Conservation (phyloP, 129 eudicot genomes). For the Logfia minima region DNA sequence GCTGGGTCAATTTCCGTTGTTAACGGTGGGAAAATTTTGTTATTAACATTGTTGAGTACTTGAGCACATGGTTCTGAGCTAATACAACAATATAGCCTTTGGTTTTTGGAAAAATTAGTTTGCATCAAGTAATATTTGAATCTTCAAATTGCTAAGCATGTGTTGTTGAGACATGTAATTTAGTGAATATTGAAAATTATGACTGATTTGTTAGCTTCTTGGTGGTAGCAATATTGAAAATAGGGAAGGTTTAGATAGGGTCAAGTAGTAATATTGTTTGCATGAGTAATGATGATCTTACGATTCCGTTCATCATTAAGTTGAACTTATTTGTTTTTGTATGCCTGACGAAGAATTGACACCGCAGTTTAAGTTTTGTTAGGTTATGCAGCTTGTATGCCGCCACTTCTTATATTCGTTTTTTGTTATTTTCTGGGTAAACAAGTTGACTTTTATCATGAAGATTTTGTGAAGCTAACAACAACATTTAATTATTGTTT, state of each 20-base stretch:
- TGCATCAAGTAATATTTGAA: neutral
- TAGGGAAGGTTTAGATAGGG: neutral
- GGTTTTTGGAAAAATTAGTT: neutral
- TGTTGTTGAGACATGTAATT: neutral
- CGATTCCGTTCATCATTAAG: no score
- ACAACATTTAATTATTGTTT: neutral
- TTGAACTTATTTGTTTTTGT: neutral
- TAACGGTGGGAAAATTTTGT: neutral
- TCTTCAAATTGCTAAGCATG: slow-evolving; percentile 3
- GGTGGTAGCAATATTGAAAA: neutral
- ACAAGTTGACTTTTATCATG: neutral
- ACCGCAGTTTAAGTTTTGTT: neutral
- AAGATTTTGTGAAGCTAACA: slow-evolving; percentile 6
- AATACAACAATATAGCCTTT: neutral
- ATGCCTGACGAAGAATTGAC: neutral
- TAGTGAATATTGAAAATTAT: neutral
- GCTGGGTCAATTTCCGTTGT: neutral
- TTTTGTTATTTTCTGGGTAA: neutral
- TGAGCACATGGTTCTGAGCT: neutral
- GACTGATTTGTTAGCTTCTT: neutral
- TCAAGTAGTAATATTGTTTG: neutral
- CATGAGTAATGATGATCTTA: neutral
- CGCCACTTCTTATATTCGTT: neutral
- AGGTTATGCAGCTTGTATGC: slow-evolving; percentile 7
- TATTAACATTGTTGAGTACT: neutral